phyloP scores from a whole-genome alignment of 2,329 filamentous ascomycete species.

The Alternaria novae-zelandiae region DNA sequence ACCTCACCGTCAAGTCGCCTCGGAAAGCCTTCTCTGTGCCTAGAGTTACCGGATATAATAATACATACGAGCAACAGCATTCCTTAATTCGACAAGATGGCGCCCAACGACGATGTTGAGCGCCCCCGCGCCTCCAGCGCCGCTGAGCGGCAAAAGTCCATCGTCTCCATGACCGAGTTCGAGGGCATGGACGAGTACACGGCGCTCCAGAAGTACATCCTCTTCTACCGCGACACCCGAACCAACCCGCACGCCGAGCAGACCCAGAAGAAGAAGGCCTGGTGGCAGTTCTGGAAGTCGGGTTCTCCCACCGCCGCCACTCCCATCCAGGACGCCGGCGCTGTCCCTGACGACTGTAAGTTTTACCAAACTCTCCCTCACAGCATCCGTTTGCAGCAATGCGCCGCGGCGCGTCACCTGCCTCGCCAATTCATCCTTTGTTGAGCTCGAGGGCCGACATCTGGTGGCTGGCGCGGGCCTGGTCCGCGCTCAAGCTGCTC shows the following conservation, averaged over 20 bases:
- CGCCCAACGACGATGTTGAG: slow-evolving; percentile 45
- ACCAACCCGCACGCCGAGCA: slow-evolving; percentile 53
- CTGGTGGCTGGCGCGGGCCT: slow-evolving; percentile 15
- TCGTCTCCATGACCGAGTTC: slow-evolving; percentile 44
- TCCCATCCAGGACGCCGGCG: slow-evolving; percentile 41
- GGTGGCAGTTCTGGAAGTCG: slow-evolving; percentile 65
- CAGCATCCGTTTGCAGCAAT: not conserved
- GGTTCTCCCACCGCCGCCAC: slow-evolving; percentile 38
- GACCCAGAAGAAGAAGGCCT: slow-evolving; percentile 59
- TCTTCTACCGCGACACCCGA: slow-evolving; percentile 68
- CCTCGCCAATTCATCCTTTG: slow-evolving; percentile 7
- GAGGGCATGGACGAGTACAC: slow-evolving; percentile 68
- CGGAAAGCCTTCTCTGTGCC: slow-evolving; percentile 38
- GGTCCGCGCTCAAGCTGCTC: slow-evolving; percentile 25
- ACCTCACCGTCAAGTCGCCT: slow-evolving; percentile 26
- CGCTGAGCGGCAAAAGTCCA: slow-evolving; percentile 44
- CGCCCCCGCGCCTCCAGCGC: slow-evolving; percentile 37
- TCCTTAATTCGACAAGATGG: slow-evolving; percentile 28
- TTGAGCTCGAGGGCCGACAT: slow-evolving; percentile 11
- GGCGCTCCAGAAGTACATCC: slow-evolving; percentile 71
- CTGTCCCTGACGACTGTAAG: slow-evolving; percentile 63
- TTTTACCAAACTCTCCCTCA: not conserved
- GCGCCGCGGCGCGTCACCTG: not conserved
- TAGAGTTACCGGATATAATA: slow-evolving; percentile 22
- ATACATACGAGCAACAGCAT: slow-evolving; percentile 25